Conservation (phyloP, 2,329 filamentous ascomycete genomes). For the Phialophora chinensis region DNA sequence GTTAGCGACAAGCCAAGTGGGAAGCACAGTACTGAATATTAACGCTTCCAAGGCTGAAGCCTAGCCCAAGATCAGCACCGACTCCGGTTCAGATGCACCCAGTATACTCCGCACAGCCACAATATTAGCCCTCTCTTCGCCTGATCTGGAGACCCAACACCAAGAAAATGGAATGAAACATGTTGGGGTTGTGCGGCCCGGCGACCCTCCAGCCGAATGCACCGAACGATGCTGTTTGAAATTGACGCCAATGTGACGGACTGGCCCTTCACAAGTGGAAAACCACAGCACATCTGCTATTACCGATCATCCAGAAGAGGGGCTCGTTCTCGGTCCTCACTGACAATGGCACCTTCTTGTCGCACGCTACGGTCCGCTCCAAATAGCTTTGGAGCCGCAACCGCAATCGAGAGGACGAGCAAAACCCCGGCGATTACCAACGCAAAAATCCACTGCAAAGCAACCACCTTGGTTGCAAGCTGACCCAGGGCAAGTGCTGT, state of each 20-base stretch:
- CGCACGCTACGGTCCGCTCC: constrained; percentile 62
- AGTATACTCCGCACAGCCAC: neutral
- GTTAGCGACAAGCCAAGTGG: neutral
- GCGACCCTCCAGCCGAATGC: neutral
- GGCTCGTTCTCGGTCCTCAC: constrained; percentile 59
- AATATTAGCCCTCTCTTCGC: neutral
- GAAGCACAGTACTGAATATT: neutral
- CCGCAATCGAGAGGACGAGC: constrained; percentile 69
- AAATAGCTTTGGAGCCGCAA: constrained; percentile 69
- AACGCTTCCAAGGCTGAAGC: neutral
- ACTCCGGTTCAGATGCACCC: neutral
- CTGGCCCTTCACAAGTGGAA: neutral
- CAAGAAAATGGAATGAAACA: neutral
- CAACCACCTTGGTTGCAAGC: constrained; percentile 73
- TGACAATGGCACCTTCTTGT: constrained; percentile 53
- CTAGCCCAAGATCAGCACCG: neutral
- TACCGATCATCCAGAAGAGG: constrained; percentile 57
- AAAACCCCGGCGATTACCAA: constrained; percentile 80
- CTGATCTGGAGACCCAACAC: neutral
- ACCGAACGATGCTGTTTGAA: neutral
- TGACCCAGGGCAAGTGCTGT: constrained; percentile 75
- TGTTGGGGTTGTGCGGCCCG: neutral
- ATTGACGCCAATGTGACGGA: neutral
- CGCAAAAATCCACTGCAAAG: constrained; percentile 91
- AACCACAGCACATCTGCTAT: neutral